Evolutionary conservation across 768 basidiomycete species (phyloP), one percentile per base, ranked within the genome.

Genomic region (Fibroporia radiculosa): DNA sequence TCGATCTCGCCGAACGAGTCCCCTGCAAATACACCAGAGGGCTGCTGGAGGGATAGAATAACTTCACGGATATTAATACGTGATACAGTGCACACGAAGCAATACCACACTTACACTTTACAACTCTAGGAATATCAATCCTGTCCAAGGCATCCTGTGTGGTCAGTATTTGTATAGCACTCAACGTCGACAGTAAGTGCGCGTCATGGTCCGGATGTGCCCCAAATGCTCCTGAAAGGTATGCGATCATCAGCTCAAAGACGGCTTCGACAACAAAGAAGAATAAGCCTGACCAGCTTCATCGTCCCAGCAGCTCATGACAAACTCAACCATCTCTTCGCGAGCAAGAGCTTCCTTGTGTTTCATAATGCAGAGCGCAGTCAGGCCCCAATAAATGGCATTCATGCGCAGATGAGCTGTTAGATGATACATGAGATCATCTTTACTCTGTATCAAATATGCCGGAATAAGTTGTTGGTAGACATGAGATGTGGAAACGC

Each of bases 301-400:
- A 10, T 93, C 84, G 56, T 95, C 86, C 92, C 93, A 98, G 62
- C 96, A 99, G 53, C 80, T 83, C 80, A 93, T 76, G 41, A 97
- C 91, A 60, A 88, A 98, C 2, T 73, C 73, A 24, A 98, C 75
- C 75, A 88, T 88, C 50, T 90, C 91, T 20, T 90, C 79, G 31
- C 82, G 67, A 53, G 86, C 75, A 41, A 99, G 68, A 0, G 90
- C 90, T 39, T 93, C 84, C 44, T 78, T 68, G 35, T 74, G 75
- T 1, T 74, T 77, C 82, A 98, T 86, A 36, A 92, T 70, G 28
- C 75, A 85, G 2, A 95, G 67, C 0, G 96, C 92, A 0, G 86
- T 91, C 31, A 93, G 69, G 6, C 92, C 96, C 96, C 96, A 99
- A 63, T 96, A 99, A 6, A 98, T 72, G 2, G 93, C 95, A 62